These are phyloP conservation scores for Conticribra weissflogii DNA, from an alignment of 108 stramenopile species.

Conservation along the genomic window DNA sequence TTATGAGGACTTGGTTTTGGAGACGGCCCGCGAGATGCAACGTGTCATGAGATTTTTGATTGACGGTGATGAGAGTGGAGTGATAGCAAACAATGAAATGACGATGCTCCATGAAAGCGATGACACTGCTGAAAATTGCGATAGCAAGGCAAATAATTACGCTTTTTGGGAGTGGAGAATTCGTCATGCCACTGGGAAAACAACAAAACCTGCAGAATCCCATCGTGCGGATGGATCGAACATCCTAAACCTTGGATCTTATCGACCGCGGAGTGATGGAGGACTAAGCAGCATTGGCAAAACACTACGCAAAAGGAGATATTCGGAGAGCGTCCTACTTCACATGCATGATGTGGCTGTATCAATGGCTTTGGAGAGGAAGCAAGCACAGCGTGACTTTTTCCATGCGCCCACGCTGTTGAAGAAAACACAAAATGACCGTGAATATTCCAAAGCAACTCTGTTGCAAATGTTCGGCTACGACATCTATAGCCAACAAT, in stretches of 20 bases:
- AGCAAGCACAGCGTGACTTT: neutral
- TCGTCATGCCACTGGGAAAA: constrained; percentile 25
- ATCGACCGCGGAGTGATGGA: constrained; percentile 49
- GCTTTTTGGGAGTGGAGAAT: constrained; percentile 56
- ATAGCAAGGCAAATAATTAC: neutral
- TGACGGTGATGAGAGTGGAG: constrained; percentile 15
- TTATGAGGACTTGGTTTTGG: constrained; percentile 78
- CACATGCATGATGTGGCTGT: constrained; percentile 59
- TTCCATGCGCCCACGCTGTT: too few relatives aligned
- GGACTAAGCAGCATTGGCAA: constrained; percentile 53
- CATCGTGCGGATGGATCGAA: constrained; percentile 2
- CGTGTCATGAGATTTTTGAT: constrained; percentile 56
- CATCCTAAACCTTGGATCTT: constrained; percentile 56
- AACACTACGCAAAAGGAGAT: constrained; percentile 57
- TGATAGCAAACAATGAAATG: neutral
- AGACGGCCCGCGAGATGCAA: constrained; percentile 54
- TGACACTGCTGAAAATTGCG: neutral
- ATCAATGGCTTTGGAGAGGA: constrained; percentile 27
- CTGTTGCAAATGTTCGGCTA: constrained; percentile 69
- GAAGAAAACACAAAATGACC: neutral
- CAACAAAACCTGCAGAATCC: neutral
- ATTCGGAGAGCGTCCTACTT: constrained; percentile 48
- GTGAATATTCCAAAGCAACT: constrained; percentile 19
- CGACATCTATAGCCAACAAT: constrained; percentile 59
- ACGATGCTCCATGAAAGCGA: neutral